Evolutionary conservation across 371 early-diverging fungal genomes (phyloP).

Genomic region (Gilbertella persicaria): DNA sequence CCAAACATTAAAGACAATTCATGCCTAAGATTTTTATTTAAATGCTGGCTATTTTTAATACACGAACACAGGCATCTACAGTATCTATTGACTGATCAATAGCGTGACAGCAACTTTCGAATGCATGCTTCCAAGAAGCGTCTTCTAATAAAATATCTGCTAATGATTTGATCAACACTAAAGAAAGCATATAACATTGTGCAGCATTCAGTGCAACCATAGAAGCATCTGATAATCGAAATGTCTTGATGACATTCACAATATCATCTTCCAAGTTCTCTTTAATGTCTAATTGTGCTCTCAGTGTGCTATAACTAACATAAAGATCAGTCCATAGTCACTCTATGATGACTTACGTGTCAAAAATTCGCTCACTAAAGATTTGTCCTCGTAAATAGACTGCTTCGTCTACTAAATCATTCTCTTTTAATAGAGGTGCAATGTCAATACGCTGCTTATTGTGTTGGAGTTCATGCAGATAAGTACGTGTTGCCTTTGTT

Average conservation of each 20-base stretch:
- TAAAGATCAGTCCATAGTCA: background rate
- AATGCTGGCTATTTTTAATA: conserved; percentile 42
- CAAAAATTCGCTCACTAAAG: conserved; percentile 51
- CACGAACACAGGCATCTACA: conserved; percentile 49
- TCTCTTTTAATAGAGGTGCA: conserved; percentile 13
- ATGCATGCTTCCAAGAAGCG: conserved; percentile 21
- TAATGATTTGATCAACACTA: conserved; percentile 44
- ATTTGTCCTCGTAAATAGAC: conserved; percentile 42
- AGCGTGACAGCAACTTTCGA: conserved; percentile 38
- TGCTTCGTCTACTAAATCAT: conserved; percentile 26
- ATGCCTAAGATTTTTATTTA: conserved; percentile 16
- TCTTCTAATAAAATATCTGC: conserved; percentile 23
- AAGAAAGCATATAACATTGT: conserved; percentile 51
- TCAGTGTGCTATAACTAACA: conserved; percentile 36
- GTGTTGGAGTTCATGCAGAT: conserved; percentile 28
- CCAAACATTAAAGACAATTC: conserved; percentile 16
- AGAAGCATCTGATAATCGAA: conserved; percentile 42
- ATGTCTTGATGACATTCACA: conserved; percentile 48
- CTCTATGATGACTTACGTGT: conserved; percentile 41
- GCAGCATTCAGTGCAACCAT: conserved; percentile 41
- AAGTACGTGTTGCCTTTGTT: conserved; percentile 40
- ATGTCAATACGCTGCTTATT: conserved; percentile 11
- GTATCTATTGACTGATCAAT: conserved; percentile 39
- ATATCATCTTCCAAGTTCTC: conserved; percentile 45
- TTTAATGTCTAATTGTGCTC: conserved; percentile 36